These are phyloP conservation scores for Cairneyella variabilis DNA, from an alignment of 495 filamentous ascomycete genomes.

Conservation along the genomic window DNA sequence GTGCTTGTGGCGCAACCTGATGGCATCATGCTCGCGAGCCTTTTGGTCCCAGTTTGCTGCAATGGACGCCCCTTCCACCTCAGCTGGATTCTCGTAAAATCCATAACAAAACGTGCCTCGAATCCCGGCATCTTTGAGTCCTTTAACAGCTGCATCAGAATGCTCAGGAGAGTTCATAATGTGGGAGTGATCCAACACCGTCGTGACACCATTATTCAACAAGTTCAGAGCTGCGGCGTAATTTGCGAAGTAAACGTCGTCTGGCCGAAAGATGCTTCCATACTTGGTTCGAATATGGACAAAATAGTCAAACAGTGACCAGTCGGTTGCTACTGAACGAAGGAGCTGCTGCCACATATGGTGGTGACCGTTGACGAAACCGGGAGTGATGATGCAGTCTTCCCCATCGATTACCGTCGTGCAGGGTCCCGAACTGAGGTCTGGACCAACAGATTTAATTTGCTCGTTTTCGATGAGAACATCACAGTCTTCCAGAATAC, in stretches of 20 bases:
- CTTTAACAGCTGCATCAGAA: conserved; percentile 1
- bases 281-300: not conserved
- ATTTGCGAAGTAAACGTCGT: conserved; percentile 1
- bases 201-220: not conserved
- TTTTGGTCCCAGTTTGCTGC: too few relatives aligned
- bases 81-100: not conserved
- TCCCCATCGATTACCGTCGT: not conserved
- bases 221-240: not conserved
- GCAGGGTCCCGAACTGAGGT: not conserved
- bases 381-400: not conserved
- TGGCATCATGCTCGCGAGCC: not conserved
- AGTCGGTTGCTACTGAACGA: not conserved
- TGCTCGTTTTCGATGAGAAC: conserved; percentile 38
- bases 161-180: conserved; percentile 8
- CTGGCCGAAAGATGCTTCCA: not conserved
- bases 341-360: not conserved
- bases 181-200: not conserved
- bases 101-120: not conserved
- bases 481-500: conserved; percentile 21
- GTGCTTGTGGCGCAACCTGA: not conserved
- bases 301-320: not conserved
- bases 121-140: not conserved
- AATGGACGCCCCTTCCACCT: not conserved
- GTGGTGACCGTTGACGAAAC: not conserved
- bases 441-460: not conserved